A percentile compares a stretch with the other conserved stretches of the same genome.
These are phyloP conservation scores for Syzygium malaccense DNA, from an alignment of 441 rosid species.

Conservation along the genomic window DNA sequence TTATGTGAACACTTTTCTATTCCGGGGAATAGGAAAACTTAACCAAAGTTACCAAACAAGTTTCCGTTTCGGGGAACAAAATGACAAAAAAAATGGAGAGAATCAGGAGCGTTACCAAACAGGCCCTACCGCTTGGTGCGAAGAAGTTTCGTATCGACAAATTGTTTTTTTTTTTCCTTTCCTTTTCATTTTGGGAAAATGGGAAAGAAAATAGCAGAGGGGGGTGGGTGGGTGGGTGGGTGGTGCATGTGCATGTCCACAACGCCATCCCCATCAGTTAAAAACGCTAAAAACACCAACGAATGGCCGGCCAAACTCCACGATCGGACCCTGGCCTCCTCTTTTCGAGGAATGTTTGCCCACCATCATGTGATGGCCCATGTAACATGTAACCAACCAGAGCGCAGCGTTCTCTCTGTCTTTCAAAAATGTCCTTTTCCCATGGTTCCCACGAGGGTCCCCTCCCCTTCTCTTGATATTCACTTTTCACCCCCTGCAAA, in stretches of 20 bases:
- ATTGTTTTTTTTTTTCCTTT: background rate
- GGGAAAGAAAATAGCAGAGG: background rate
- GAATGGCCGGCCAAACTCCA: background rate
- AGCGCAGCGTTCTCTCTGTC: background rate
- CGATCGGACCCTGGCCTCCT: background rate
- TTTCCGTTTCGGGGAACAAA: no score
- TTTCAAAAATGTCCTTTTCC: background rate
- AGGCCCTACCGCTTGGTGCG: no score
- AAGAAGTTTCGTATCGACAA: background rate
- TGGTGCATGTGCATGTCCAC: background rate
- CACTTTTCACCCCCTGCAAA: background rate
- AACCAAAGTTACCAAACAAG: no score
- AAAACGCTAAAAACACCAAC: background rate
- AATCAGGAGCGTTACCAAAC: no score
- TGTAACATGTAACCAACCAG: background rate
- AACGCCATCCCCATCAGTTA: background rate
- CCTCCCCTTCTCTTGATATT: background rate
- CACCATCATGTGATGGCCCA: background rate
- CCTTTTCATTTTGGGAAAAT: background rate
- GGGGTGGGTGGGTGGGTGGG: background rate
- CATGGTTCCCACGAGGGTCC: background rate
- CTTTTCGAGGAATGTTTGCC: background rate
- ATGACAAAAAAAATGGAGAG: no score
- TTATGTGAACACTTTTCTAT: no score
- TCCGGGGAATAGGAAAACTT: no score